Evolutionary conservation across 2,329 filamentous ascomycete species (phyloP).

Genomic region (Penicillium sp.): DNA sequence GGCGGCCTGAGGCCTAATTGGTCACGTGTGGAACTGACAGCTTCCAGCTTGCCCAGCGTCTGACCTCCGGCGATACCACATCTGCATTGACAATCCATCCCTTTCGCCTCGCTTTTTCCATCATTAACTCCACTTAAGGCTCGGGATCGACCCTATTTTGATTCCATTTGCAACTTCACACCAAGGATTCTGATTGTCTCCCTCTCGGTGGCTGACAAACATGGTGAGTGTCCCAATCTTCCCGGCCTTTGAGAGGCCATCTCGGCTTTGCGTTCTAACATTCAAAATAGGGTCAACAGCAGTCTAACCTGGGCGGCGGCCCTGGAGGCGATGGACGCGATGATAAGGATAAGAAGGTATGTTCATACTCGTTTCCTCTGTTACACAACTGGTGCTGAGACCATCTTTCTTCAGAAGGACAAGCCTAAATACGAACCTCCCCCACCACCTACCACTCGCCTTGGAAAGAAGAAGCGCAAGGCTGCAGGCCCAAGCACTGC

Average conservation of each 20-base stretch:
- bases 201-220: slow-evolving; percentile 27
- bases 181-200: slow-evolving; percentile 14
- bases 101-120: slow-evolving; percentile 10
- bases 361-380: background rate
- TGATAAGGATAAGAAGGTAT: slow-evolving; percentile 90
- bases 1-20: slow-evolving; percentile 10
- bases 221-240: slow-evolving; percentile 33
- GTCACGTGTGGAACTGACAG: slow-evolving; percentile 24
- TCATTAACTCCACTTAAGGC: background rate
- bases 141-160: background rate
- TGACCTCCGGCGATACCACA: slow-evolving; percentile 19
- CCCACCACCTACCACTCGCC: slow-evolving; percentile 90
- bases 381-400: slow-evolving; percentile 12
- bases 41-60: slow-evolving; percentile 21
- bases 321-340: slow-evolving; percentile 73
- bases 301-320: slow-evolving; percentile 79
- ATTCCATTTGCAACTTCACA: background rate
- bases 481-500: slow-evolving; percentile 87
- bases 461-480: slow-evolving; percentile 99
- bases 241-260: slow-evolving; percentile 1
- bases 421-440: slow-evolving; percentile 99
- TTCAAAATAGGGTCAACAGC: slow-evolving; percentile 48
- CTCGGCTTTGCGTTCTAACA: slow-evolving; percentile 23
- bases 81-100: slow-evolving; percentile 15
- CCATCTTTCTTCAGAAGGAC: slow-evolving; percentile 68